A percentile compares a stretch with the other conserved stretches of the same genome.
Conservation (phyloP, 805 yeast species). For the Sugiyamaella chiloensis region DNA sequence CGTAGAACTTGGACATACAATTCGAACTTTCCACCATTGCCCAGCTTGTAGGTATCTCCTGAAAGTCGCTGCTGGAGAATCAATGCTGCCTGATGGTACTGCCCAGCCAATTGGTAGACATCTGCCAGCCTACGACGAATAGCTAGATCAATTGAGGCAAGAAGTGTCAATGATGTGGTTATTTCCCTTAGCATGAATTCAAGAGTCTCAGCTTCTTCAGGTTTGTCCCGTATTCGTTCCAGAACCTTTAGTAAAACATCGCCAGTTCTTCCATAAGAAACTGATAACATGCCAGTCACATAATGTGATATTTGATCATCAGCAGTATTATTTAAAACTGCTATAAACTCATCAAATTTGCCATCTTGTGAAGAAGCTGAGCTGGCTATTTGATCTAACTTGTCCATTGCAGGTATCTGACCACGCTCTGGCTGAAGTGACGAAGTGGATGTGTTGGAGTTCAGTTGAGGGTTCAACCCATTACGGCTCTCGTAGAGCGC, state of each 20-base stretch:
- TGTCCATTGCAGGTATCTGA: too few species aligned
- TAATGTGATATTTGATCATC: not conserved
- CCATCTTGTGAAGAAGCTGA: not conserved
- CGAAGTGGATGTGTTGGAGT: too few species aligned
- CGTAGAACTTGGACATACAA: slow-evolving; percentile 28
- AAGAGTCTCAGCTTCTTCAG: slow-evolving; percentile 2
- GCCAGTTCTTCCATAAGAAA: not conserved
- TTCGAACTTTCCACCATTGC: slow-evolving; percentile 25
- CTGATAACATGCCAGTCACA: not conserved
- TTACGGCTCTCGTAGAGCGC: too few species aligned
- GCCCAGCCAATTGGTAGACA: slow-evolving; percentile 21
- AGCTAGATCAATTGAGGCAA: slow-evolving; percentile 26
- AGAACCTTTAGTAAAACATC: not conserved
- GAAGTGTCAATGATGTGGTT: slow-evolving; percentile 21
- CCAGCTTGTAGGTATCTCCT: slow-evolving; percentile 19
- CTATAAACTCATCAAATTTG: not conserved
- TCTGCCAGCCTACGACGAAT: slow-evolving; percentile 27
- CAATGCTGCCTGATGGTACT: slow-evolving; percentile 25
- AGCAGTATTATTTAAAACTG: not conserved
- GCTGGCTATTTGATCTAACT: not conserved
- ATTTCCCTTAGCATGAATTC: not conserved
- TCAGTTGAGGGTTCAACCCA: too few species aligned
- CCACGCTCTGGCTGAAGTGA: too few species aligned
- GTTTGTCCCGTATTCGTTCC: not conserved
- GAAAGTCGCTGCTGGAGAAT: slow-evolving; percentile 26